A percentile compares a stretch with the other conserved stretches of the same genome.
These are phyloP conservation scores for Hura crepitans DNA, from an alignment of 441 rosid species.

Conservation along the genomic window DNA sequence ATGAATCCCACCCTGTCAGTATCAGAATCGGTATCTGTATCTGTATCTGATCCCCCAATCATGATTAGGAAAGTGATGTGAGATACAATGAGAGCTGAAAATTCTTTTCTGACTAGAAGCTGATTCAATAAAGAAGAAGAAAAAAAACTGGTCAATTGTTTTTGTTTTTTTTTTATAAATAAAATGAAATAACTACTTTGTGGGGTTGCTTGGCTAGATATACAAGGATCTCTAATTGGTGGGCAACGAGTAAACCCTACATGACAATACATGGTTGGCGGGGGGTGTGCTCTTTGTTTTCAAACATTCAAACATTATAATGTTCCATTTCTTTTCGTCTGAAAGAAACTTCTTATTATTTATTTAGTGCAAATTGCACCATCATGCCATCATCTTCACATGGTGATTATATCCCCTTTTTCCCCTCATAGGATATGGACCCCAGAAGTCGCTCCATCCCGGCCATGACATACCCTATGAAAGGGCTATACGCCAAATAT, in stretches of 20 bases:
- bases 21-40: constrained; percentile 25
- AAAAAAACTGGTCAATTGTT: constrained; percentile 27
- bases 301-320: constrained; percentile 2
- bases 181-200: neutral
- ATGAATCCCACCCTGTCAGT: constrained; percentile 24
- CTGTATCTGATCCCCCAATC: constrained; percentile 17
- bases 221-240: constrained; percentile 25
- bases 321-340: neutral
- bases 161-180: neutral
- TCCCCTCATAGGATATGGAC: constrained; percentile 8
- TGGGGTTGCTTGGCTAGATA: constrained; percentile 20
- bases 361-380: constrained; percentile 7
- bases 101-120: neutral
- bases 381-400: constrained; percentile 17
- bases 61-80: constrained; percentile 30
- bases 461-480: constrained; percentile 5
- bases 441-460: constrained; percentile 18
- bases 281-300: constrained; percentile 18
- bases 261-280: constrained; percentile 19
- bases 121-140: constrained; percentile 28
- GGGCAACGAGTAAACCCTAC: constrained; percentile 15
- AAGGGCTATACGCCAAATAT: neutral
- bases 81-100: constrained; percentile 19
- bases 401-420: neutral
- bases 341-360: neutral